Conservation (phyloP, 73 alveolate species). For the Durusdinium trenchii region DNA sequence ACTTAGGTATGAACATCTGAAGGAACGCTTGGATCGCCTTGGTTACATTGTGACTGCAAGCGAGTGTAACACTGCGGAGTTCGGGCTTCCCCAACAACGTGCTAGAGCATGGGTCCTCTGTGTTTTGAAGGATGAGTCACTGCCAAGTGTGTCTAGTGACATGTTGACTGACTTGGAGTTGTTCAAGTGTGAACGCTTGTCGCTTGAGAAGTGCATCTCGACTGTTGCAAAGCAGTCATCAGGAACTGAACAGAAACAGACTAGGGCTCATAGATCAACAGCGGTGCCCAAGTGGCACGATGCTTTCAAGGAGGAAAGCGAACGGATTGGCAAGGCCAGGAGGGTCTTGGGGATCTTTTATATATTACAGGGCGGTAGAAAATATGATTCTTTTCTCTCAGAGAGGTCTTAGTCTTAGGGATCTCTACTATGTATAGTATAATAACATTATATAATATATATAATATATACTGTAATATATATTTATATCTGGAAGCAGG, state of each 20-base stretch:
- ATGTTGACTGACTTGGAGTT: not conserved
- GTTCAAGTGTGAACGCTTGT: not conserved
- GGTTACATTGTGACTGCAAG: not conserved
- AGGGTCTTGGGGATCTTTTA: no score
- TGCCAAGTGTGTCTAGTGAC: not conserved
- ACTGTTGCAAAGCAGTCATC: not conserved
- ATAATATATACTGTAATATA: no score
- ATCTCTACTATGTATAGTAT: no score
- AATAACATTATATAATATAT: no score
- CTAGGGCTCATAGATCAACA: not conserved
- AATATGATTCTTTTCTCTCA: no score
- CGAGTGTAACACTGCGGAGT: not conserved
- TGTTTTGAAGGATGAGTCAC: not conserved
- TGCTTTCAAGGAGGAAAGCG: not conserved
- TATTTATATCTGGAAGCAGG: no score
- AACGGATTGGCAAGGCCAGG: constrained; percentile 14
- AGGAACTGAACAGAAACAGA: not conserved
- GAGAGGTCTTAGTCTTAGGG: no score
- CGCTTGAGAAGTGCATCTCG: not conserved
- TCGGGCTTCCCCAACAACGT: not conserved
- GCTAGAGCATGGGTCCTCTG: not conserved
- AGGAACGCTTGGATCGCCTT: not conserved
- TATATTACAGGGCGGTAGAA: no score
- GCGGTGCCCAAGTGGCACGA: not conserved
- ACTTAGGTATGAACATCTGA: not conserved